These are phyloP conservation scores for Mallotus nudiflorus DNA, from an alignment of 345 rosid genomes.

Conservation along the genomic window DNA sequence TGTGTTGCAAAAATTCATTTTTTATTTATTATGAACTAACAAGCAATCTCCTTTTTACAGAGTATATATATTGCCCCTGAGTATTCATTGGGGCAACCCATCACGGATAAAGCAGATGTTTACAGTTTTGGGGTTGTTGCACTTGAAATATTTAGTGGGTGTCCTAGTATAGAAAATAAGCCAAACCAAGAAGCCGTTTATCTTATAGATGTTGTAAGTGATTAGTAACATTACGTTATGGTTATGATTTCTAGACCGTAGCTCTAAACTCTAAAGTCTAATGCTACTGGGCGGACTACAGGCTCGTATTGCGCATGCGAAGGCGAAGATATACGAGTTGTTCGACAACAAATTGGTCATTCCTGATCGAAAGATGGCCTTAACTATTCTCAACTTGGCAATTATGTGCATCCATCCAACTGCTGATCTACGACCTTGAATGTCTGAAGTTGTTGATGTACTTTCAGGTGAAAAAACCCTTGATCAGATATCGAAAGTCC, in stretches of 20 bases:
- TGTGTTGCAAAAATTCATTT: too few relatives aligned
- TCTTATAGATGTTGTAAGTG: conserved; percentile 18
- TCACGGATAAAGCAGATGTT: conserved; percentile 25
- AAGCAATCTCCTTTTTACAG: conserved; percentile 6
- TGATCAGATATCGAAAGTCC: neutral
- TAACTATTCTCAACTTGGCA: conserved; percentile 9
- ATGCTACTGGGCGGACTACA: too few relatives aligned
- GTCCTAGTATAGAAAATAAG: neutral
- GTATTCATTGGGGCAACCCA: conserved; percentile 9
- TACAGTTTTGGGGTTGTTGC: too few relatives aligned
- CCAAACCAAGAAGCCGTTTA: conserved; percentile 9
- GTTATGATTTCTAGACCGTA: too few relatives aligned
- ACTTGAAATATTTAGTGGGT: conserved; percentile 28
- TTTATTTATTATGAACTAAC: too few relatives aligned
- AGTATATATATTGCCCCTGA: conserved; percentile 28
- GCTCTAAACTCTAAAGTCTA: too few relatives aligned
- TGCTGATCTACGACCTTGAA: conserved; percentile 20
- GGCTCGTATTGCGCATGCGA: conserved; percentile 12
- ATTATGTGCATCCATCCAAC: conserved; percentile 21
- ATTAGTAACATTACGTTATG: neutral
- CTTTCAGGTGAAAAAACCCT: neutral
- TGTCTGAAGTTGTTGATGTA: conserved; percentile 16
- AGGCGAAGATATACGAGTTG: neutral
- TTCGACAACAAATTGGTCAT: conserved; percentile 5
- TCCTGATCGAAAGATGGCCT: neutral